A percentile compares a stretch with the other conserved stretches of the same genome.
phyloP scores from a whole-genome alignment of 306 rosid genomes.

The Betula pendula region DNA sequence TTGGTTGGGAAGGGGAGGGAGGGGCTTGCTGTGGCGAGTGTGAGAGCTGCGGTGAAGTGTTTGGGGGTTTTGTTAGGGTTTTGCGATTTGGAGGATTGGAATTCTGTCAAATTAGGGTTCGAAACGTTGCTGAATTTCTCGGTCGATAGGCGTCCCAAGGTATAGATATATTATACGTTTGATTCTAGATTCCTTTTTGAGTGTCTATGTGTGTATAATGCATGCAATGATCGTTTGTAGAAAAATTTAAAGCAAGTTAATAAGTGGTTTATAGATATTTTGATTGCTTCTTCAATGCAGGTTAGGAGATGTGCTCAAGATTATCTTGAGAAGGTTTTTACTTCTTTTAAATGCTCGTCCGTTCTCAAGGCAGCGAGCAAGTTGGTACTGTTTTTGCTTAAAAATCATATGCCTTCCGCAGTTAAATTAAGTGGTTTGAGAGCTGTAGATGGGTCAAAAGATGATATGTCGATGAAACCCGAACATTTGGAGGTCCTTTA shows the following conservation, averaged over 20 bases:
- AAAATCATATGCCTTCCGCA: constrained; percentile 57
- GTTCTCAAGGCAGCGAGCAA: constrained; percentile 77
- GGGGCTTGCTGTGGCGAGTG: constrained; percentile 50
- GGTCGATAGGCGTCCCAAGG: constrained; percentile 86
- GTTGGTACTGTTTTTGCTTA: constrained; percentile 61
- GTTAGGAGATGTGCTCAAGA: constrained; percentile 88
- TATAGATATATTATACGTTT: background rate
- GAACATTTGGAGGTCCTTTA: constrained; percentile 72
- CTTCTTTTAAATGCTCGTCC: constrained; percentile 45
- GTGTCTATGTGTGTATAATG: background rate
- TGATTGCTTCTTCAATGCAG: constrained; percentile 41
- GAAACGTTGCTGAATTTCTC: constrained; percentile 69
- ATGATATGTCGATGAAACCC: constrained; percentile 32
- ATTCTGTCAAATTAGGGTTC: constrained; percentile 61
- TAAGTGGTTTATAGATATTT: background rate
- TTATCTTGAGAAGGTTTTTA: constrained; percentile 64
- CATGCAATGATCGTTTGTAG: background rate
- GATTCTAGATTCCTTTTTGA: background rate
- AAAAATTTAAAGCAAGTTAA: background rate
- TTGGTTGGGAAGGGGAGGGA: constrained; percentile 47
- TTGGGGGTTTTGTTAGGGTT: constrained; percentile 71
- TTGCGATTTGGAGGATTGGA: constrained; percentile 85
- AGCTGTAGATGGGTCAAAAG: constrained; percentile 41
- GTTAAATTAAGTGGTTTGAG: constrained; percentile 33
- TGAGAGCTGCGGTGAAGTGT: constrained; percentile 77